Evolutionary conservation across 2,329 filamentous ascomycete species (phyloP).

Genomic region (Ophiostoma sp.): DNA sequence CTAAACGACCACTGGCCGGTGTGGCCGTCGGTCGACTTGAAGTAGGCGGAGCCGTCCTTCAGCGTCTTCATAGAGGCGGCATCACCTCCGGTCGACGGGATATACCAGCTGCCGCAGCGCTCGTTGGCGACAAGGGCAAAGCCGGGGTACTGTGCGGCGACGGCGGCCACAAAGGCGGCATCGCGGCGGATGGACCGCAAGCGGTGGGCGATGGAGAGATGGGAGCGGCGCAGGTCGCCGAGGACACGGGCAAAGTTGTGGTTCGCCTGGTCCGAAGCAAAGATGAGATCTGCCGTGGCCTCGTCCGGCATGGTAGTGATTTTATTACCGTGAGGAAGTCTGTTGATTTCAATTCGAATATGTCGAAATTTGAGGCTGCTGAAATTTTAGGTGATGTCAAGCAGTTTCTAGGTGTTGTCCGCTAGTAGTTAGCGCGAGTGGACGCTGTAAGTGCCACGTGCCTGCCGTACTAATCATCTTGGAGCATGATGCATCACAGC

Average conservation of each 20-base stretch:
- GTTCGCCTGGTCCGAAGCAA: slow-evolving; percentile 46
- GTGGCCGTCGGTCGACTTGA: slow-evolving; percentile 97
- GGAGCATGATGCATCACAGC: too few relatives aligned
- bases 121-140: slow-evolving; percentile 81
- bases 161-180: slow-evolving; percentile 63
- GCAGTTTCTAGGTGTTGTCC: neutral
- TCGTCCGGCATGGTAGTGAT: slow-evolving; percentile 28
- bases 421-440: neutral
- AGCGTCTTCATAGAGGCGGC: slow-evolving; percentile 7
- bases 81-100: slow-evolving; percentile 37
- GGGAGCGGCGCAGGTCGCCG: slow-evolving; percentile 66
- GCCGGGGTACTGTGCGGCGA: slow-evolving; percentile 46
- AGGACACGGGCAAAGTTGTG: slow-evolving; percentile 66
- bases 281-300: slow-evolving; percentile 42
- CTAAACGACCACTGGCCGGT: slow-evolving; percentile 87
- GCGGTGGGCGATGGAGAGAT: slow-evolving; percentile 74
- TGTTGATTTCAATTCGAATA: neutral
- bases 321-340: neutral
- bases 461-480: neutral
- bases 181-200: slow-evolving; percentile 73
- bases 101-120: slow-evolving; percentile 94
- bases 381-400: neutral
- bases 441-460: slow-evolving; percentile 10
- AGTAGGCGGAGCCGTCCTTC: slow-evolving; percentile 68
- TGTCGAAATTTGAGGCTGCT: neutral